Conservation (phyloP, 805 yeast genomes). For the Suhomyces xylopsoci region DNA sequence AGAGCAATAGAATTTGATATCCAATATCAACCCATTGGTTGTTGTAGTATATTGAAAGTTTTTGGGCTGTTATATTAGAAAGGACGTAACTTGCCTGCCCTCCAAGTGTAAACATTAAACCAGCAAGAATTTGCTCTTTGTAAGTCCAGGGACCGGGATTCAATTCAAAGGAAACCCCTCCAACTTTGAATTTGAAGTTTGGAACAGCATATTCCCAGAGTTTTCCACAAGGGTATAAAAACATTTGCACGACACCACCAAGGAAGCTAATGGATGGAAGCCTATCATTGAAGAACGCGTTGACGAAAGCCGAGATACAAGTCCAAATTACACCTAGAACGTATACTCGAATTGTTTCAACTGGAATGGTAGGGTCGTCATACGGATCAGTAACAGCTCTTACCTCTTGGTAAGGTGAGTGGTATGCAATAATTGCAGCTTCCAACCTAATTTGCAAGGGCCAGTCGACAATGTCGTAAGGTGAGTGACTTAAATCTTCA, state of each 20-base stretch:
- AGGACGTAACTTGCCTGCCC: slow-evolving; percentile 33
- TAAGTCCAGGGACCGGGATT: slow-evolving; percentile 30
- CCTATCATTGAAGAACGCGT: slow-evolving; percentile 16
- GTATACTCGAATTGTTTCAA: slow-evolving; percentile 37
- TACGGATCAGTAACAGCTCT: slow-evolving; percentile 27
- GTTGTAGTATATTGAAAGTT: slow-evolving; percentile 10
- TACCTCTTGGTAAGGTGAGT: slow-evolving; percentile 33
- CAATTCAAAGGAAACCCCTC: slow-evolving; percentile 7
- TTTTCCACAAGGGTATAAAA: slow-evolving; percentile 18
- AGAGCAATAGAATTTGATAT: slow-evolving; percentile 13
- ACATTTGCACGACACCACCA: slow-evolving; percentile 15
- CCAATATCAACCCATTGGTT: slow-evolving; percentile 16
- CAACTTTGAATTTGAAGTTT: slow-evolving; percentile 13
- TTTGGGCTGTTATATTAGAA: slow-evolving; percentile 8
- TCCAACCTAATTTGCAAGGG: slow-evolving; percentile 16
- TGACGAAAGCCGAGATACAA: slow-evolving; percentile 13
- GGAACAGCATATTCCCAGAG: slow-evolving; percentile 12
- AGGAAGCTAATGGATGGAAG: slow-evolving; percentile 13
- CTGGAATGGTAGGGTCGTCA: slow-evolving; percentile 23
- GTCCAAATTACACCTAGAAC: slow-evolving; percentile 17
- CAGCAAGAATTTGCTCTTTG: slow-evolving; percentile 7
- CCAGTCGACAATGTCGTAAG: slow-evolving; percentile 12
- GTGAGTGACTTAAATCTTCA: not conserved
- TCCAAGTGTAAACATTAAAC: slow-evolving; percentile 10
- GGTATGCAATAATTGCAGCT: slow-evolving; percentile 18